Conservation (phyloP, 129 eudicot genomes). For the Flaveria robusta region DNA sequence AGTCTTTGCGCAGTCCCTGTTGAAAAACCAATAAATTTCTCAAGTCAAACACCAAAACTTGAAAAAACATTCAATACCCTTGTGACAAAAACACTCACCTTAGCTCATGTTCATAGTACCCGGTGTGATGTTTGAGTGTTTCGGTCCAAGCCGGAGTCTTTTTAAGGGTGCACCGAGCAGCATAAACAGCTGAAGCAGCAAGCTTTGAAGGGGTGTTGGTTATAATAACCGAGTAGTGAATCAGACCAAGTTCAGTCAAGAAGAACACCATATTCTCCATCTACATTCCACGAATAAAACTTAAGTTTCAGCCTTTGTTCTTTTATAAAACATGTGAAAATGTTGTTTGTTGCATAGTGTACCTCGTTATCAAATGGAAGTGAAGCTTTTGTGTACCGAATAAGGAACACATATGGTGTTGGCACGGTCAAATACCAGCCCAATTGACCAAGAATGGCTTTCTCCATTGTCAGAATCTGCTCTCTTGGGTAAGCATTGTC, state of each 20-base stretch:
- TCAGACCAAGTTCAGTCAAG: conserved; percentile 76
- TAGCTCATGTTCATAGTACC: conserved; percentile 62
- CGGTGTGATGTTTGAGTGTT: conserved; percentile 75
- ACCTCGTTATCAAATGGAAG: conserved; percentile 70
- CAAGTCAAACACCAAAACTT: background rate
- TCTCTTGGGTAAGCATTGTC: conserved; percentile 73
- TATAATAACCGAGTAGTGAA: conserved; percentile 49
- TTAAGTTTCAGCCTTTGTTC: background rate
- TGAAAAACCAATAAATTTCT: background rate
- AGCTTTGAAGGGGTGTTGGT: conserved; percentile 62
- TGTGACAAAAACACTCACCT: conserved; percentile 35
- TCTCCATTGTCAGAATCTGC: conserved; percentile 79
- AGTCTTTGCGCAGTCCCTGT: conserved; percentile 59
- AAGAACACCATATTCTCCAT: conserved; percentile 84
- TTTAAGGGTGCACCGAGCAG: conserved; percentile 67
- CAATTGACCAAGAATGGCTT: conserved; percentile 62
- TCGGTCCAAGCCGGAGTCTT: conserved; percentile 75
- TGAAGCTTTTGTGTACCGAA: conserved; percentile 77
- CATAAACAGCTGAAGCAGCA: conserved; percentile 94
- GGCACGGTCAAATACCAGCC: conserved; percentile 92
- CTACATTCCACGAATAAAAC: conserved; percentile 34
- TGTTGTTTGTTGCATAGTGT: background rate
- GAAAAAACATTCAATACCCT: background rate
- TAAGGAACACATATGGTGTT: conserved; percentile 87
- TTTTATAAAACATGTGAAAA: background rate